Base-by-base conservation (phyloP, 805 yeast genomes). In the Clavispora phyllophila region DNA sequence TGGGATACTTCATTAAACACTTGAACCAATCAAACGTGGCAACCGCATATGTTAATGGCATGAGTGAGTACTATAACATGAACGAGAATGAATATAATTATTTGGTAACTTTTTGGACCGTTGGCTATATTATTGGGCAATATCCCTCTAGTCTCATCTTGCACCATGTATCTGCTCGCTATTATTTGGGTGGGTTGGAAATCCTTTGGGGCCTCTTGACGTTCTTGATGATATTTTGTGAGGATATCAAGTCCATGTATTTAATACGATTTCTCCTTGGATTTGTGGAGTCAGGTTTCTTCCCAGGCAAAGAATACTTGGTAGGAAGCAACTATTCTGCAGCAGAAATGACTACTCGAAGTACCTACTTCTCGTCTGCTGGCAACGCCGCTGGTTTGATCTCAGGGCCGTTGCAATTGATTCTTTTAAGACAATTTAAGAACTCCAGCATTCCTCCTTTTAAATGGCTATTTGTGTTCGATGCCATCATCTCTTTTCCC, bases 241-340 rank as follows among this genome's bases (percentile, higher is more conserved):
- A 46, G 20, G 35, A 29, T 18, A 39, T 50, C 13, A 41, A 41
- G 8, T 39, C 48, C 9, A 37, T 54, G 9, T 54, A 53, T 32
- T 46, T 45, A 3, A 23, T 54, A 10, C 41, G 56, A 7, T 52
- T 54, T 27, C 40, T 50, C 25, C 34, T 68, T 33, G 81, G 79
- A 1, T 55, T 76, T 20, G 50, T 63, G 9, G 80, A 75, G 43
- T 62, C 73, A 12, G 79, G 78, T 0, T 73, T 67, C 50, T 75
- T 74, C 55, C 84, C 88, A 5, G 79, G 78, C 17, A 68, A 79
- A 43, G 84, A 81, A 50, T 80, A 76, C 50, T 60, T 79, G 36
- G 53, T 63, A 8, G 68, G 68, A n/a, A 55, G 61, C n/a, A 56
- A 58, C 42, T 61, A 61, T 40, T 45, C 57, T 6, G 51, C 57